Evolutionary conservation across 352 stramenopile genomes (phyloP), one percentile per base, ranked within the genome.

Genomic region (Discostella stelligera): DNA sequence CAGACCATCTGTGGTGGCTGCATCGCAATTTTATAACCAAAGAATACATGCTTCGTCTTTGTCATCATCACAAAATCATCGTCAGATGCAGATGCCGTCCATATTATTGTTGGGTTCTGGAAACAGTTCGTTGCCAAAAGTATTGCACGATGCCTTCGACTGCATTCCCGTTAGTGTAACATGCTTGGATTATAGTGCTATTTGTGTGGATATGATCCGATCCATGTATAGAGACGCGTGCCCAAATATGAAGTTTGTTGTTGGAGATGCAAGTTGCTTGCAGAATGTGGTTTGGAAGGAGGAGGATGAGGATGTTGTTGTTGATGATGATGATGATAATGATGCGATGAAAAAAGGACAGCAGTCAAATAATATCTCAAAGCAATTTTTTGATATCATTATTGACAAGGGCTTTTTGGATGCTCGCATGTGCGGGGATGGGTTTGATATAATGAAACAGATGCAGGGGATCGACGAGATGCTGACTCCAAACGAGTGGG

Each of bases 361-460:
- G 52, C 14, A 70, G 6, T 53, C 14, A 3, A 6, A 16, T 62
- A 58, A 58, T 53, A 44, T n/a, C n/a, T n/a, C 23, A 25, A 70
- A 48, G 16, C 48, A 64, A 32, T 32, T 85, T 70, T 32, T 85
- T 70, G 83, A 91, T 77, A 72, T 82, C 0, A 79, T 91, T 48
- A 50, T 89, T 30, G 86, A 91, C 55, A 91, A 91, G 66, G 86
- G 86, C 56, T 77, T 91, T 41, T 76, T 84, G n/a, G 86, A 91
- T 83, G 86, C 86, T 21, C 63, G 90, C 0, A 78, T 91, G 52
- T 91, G 86, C 54, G 74, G 68, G 25, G 86, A 91, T 63, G 86
- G 83, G 0, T 89, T 79, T 68, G 73, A 74, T 30, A 5, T 89
- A 3, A 53, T 79, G 68, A 25, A 50, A n/a, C 66, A 89, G 10